Base-by-base conservation (phyloP, 2,329 filamentous ascomycete species). In the Calonectria honghensis region DNA sequence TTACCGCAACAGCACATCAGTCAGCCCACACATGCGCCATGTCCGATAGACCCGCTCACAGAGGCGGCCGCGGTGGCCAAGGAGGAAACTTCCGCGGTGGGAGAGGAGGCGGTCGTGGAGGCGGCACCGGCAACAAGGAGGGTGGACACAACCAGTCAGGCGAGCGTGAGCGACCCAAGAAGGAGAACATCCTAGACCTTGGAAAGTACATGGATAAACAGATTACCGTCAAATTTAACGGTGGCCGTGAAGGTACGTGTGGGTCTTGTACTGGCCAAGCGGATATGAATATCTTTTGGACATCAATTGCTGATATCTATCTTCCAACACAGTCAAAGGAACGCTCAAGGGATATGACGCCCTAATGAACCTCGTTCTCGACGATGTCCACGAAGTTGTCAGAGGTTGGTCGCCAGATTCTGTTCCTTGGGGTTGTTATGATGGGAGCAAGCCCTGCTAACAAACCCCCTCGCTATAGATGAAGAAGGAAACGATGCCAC, bases 171-270 rank as follows among this genome's bases (percentile, higher is more conserved):
- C 92, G 93, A 81, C 95, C 96, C 75, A 98, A 98, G 92, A 98
- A 98, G 90, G 97, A 99, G 87, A 98, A 98, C 85, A 99, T 99
- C 81, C 91, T 99, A 69, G 96, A 99, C 83, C 86, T 99, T 82
- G 92, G 90, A 84, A 98, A 98, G 88, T 99, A 98, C 86, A 96
- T 98, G 94, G 96, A 99, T 86, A 98, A 98, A 91, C 91, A 94
- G 83, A 95, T 99, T 79, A 94, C 91, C 13, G 96, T 99, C 84
- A 98, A 98, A 87, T 98, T 99, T 86, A 98, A 95, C 83, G 97
- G 97, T 52, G 97, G 97, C 1, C 89, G 96, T 75, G 96, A 98
- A 89, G 95, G 96, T 97, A 83, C 75, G 90, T 45, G 51, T 10
- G 41, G 18, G n/a, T 61, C 31, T 18, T 35, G 24, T 24, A 3